Conservation (phyloP, 768 basidiomycete species). For the Mycena kentingensis region DNA sequence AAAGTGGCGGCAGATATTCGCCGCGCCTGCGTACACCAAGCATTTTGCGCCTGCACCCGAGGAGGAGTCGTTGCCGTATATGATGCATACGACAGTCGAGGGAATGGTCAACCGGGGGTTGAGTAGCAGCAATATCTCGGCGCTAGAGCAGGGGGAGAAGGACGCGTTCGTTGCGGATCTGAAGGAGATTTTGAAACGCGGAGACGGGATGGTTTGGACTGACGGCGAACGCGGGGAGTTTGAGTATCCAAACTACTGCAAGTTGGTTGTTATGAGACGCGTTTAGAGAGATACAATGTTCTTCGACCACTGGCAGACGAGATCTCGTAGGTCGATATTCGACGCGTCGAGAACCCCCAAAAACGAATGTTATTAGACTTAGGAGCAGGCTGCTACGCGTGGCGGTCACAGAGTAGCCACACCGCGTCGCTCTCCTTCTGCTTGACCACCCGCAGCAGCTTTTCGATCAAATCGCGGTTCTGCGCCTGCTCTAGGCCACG, state of each 20-base stretch:
- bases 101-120: slow-evolving; percentile 50
- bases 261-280: slow-evolving; percentile 37
- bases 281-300: neutral
- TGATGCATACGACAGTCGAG: slow-evolving; percentile 41
- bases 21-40: slow-evolving; percentile 43
- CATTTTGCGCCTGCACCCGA: slow-evolving; percentile 49
- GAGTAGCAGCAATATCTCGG: slow-evolving; percentile 63
- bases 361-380: too few species aligned
- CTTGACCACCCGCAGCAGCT: too few species aligned
- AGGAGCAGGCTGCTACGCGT: too few species aligned
- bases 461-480: too few species aligned
- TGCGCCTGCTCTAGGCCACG: too few species aligned
- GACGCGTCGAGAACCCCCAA: too few species aligned
- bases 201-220: slow-evolving; percentile 57
- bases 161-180: slow-evolving; percentile 41
- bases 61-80: slow-evolving; percentile 43
- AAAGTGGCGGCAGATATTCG: slow-evolving; percentile 56
- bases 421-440: too few species aligned
- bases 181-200: slow-evolving; percentile 43
- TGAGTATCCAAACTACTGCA: slow-evolving; percentile 55
- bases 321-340: too few species aligned
- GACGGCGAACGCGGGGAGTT: slow-evolving; percentile 57
- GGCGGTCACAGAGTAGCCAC: too few species aligned
- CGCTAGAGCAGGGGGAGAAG: slow-evolving; percentile 45
- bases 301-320: too few species aligned